Percentiles rank a stretch among this genome's conserved stretches.
Conservation (phyloP, 257 asterid species). For the Forsythia viridissima region DNA sequence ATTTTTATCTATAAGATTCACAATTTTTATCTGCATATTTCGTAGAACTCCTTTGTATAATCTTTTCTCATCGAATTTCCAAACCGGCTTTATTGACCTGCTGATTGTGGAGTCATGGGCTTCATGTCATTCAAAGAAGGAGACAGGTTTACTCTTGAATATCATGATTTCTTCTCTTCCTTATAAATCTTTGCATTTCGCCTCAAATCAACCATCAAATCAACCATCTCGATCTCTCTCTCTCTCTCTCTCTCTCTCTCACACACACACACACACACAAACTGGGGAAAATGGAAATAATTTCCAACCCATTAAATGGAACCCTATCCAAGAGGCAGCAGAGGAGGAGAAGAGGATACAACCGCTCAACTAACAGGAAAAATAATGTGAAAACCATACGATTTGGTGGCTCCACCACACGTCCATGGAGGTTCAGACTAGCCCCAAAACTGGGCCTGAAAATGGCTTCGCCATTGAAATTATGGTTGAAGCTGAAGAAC, state of each 20-base stretch:
- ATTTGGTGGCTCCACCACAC: conserved; percentile 34
- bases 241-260: not conserved
- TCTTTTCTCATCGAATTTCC: not conserved
- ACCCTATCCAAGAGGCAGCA: conserved; percentile 24
- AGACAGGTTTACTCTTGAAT: not conserved
- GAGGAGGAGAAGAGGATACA: conserved; percentile 48
- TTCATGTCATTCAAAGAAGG: not conserved
- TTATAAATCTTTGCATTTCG: not conserved
- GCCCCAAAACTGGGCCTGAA: conserved; percentile 42
- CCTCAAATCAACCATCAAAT: not conserved
- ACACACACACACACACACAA: not conserved
- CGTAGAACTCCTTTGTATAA: no score
- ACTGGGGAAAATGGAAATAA: conserved; percentile 28
- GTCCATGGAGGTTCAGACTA: conserved; percentile 47
- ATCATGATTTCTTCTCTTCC: not conserved
- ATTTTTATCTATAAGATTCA: no score
- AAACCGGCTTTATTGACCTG: not conserved
- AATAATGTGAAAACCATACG: conserved; percentile 25
- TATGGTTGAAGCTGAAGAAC: conserved; percentile 46
- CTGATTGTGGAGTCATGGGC: not conserved
- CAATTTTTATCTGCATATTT: no score
- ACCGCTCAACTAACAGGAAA: conserved; percentile 24
- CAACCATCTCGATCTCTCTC: not conserved
- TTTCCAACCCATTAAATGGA: conserved; percentile 1
- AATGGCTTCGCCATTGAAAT: conserved; percentile 41